phyloP scores from a whole-genome alignment of 2,329 filamentous ascomycete genomes.

The Claviceps spartinae region DNA sequence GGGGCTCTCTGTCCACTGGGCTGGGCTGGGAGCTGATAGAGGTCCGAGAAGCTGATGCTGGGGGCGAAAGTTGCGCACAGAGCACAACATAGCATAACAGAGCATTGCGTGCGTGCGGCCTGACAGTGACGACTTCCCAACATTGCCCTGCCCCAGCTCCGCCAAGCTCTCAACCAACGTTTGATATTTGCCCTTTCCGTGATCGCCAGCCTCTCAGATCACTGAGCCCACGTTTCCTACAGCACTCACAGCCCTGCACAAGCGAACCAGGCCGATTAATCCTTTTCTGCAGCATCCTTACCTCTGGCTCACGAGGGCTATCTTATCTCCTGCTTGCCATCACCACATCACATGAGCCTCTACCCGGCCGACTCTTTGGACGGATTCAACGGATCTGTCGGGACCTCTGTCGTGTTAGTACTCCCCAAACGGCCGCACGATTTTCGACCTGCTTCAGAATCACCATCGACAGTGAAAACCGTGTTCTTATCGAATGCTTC shows the following conservation, averaged over 20 bases:
- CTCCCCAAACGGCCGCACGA: not conserved
- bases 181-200: not conserved
- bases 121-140: conserved; percentile 1
- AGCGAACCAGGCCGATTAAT: not conserved
- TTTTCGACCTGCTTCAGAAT: not conserved
- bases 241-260: not conserved
- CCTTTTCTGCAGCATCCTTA: not conserved
- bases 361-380: not conserved
- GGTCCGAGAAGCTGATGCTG: no score
- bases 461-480: not conserved
- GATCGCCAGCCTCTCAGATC: not conserved
- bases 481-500: not conserved
- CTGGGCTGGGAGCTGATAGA: no score
- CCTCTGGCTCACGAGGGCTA: not conserved
- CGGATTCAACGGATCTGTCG: not conserved
- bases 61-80: not conserved
- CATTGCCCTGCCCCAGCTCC: not conserved
- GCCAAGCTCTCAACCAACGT: not conserved
- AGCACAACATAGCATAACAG: not conserved
- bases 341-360: conserved; percentile 1
- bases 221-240: not conserved
- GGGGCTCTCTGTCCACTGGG: no score
- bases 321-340: not conserved
- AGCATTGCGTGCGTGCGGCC: not conserved
- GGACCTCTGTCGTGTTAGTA: not conserved